Evolutionary conservation across 2,329 filamentous ascomycete species (phyloP).

Genomic region (Phialocephala sp.): DNA sequence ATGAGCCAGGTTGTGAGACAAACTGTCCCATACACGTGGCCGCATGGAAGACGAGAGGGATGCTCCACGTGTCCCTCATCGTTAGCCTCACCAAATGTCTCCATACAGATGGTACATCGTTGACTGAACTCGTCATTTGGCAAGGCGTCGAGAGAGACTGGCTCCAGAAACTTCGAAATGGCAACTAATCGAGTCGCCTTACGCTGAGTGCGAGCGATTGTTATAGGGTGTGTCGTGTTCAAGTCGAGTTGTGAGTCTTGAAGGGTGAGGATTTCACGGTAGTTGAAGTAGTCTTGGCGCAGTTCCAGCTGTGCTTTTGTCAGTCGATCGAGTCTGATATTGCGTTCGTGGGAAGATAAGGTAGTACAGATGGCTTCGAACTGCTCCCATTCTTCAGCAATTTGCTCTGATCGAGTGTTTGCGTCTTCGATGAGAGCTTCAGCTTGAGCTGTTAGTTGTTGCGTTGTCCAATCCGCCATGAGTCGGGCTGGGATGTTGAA

Average conservation of each 20-base stretch:
- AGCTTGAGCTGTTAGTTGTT: not conserved
- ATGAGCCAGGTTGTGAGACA: constrained; percentile 5
- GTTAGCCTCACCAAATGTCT: not conserved
- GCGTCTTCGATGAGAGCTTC: not conserved
- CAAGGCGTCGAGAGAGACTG: not conserved
- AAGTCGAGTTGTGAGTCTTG: not conserved
- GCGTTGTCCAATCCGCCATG: not conserved
- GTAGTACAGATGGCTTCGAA: not conserved
- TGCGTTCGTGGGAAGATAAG: not conserved
- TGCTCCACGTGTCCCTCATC: not conserved
- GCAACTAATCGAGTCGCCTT: not conserved
- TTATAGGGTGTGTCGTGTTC: not conserved
- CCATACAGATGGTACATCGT: not conserved
- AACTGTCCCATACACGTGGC: not conserved
- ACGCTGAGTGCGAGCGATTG: not conserved
- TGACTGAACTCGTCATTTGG: not conserved
- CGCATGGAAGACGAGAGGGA: not conserved
- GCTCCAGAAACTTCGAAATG: not conserved
- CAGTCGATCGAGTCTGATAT: not conserved
- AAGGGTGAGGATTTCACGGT: not conserved
- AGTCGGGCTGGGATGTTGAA: not conserved
- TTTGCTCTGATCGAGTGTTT: not conserved
- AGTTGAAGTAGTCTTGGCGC: not conserved
- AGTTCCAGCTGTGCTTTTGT: not conserved
- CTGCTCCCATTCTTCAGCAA: not conserved